Base-by-base conservation (phyloP, 148 eudicot species). In the Agrostemma githago region DNA sequence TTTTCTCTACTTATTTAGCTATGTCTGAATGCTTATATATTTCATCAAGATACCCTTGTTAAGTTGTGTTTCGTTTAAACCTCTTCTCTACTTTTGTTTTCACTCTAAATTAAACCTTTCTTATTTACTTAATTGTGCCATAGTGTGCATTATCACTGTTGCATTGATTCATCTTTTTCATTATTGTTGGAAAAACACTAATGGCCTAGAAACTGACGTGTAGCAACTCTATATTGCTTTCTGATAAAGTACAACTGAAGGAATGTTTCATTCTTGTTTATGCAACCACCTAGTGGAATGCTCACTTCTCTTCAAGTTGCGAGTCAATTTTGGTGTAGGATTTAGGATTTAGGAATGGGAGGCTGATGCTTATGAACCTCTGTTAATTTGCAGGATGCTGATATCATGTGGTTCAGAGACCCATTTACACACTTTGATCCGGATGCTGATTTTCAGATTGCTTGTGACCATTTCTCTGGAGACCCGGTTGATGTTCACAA, bases 321-420 rank as follows among this genome's bases (percentile, higher is more conserved):
- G 54, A 48, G 12, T 9, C 54, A 48, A 8, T 26, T 62, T 26
- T 8, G 15, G 41, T n/a, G 60, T 56, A 9, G n/a, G 16, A 17
- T 34, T 37, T 56, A 9, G n/a, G 16, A 17, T 34, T 37, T 57
- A 48, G 54, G 54, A 48, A 7, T 48, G 12, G 54, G 54, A 48
- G 19, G 6, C 59, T 39, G 56, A 66, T 72, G 75, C 75, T 77
- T 43, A 51, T 6, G 56, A 48, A 39, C 43, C 43, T 77, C 9
- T 51, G 61, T 75, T 71, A 54, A 71, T 42, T 44, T 78, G 39
- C 86, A 88, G 92, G 92, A 88, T 76, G 85, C 88, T 21, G 89
- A 88, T 81, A 65, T 86, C 57, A 83, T 88, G 92, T 88, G 92
- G 92, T 79, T 88, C 75, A 82, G 92, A 78, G 81, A 86, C 85